phyloP scores from a whole-genome alignment of 2,329 filamentous ascomycete species.

The Fusarium bulbicola region DNA sequence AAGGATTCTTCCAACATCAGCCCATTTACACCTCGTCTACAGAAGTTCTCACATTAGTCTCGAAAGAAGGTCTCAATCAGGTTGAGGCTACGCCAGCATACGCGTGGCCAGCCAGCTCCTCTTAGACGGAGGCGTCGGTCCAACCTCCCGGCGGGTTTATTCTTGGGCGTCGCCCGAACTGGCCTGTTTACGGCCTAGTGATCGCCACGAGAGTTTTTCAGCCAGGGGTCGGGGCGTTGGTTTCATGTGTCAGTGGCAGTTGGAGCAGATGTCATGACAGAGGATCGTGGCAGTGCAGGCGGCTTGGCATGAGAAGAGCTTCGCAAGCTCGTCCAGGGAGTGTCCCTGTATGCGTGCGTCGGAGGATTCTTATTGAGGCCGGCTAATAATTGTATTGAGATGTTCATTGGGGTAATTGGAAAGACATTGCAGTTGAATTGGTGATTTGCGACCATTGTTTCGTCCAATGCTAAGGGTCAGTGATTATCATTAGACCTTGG shows the following conservation, averaged over 20 bases:
- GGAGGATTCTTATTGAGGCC: conserved; percentile 5
- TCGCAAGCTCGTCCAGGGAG: conserved; percentile 26
- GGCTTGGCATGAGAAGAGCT: conserved; percentile 26
- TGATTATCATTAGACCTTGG: not conserved
- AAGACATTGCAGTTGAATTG: not conserved
- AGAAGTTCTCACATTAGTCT: conserved; percentile 12
- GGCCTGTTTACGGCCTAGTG: conserved; percentile 28
- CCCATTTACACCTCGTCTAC: not conserved
- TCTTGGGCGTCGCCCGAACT: conserved; percentile 29
- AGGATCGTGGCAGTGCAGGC: conserved; percentile 34
- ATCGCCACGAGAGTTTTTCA: conserved; percentile 29
- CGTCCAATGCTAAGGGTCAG: not conserved
- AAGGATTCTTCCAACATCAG: conserved; percentile 5
- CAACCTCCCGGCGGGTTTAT: conserved; percentile 12
- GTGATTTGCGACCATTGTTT: not conserved
- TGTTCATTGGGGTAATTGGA: conserved; percentile 7
- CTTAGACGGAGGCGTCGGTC: conserved; percentile 15
- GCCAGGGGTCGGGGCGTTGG: conserved; percentile 7
- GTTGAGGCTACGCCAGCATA: conserved; percentile 36
- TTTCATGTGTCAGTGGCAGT: conserved; percentile 23
- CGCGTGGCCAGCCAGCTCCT: conserved; percentile 30
- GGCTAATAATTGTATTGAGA: conserved; percentile 5
- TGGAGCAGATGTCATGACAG: conserved; percentile 12
- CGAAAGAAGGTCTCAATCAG: not conserved
- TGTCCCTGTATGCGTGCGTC: not conserved